These are phyloP conservation scores for Rhizophagus prolifer DNA, from an alignment of 192 early-diverging fungal species.

Conservation along the genomic window DNA sequence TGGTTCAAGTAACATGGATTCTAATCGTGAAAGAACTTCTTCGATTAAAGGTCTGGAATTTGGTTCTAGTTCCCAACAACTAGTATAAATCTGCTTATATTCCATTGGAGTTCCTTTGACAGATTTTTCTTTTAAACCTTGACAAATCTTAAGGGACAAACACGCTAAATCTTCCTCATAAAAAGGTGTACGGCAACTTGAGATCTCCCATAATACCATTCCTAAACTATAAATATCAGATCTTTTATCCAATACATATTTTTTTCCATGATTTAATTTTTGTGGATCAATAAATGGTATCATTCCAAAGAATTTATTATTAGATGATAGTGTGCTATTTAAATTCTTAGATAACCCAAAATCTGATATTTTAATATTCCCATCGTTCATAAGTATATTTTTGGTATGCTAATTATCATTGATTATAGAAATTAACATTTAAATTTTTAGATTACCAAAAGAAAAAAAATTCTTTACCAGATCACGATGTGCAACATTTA, in stretches of 20 bases:
- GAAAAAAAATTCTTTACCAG: neutral
- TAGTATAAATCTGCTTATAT: too few species aligned
- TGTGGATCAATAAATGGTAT: neutral
- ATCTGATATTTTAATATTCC: neutral
- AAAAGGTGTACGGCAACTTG: neutral
- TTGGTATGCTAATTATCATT: neutral
- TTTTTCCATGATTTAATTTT: too few species aligned
- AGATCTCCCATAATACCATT: neutral
- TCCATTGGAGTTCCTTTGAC: neutral
- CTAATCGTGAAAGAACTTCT: neutral
- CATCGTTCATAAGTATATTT: neutral
- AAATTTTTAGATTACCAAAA: too few species aligned
- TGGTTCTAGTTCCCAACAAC: too few species aligned
- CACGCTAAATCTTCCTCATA: neutral
- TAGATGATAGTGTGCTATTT: too few species aligned
- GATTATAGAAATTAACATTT: too few species aligned
- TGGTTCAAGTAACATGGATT: neutral
- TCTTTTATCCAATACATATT: neutral
- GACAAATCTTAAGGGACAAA: too few species aligned
- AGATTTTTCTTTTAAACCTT: neutral
- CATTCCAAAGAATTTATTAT: neutral
- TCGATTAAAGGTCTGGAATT: too few species aligned
- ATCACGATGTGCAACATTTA: neutral
- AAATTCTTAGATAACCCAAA: neutral
- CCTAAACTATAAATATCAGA: neutral